Percentiles rank a stretch among this genome's conserved stretches.
Conservation (phyloP, 257 asterid species). For the Solanum chaucha region DNA sequence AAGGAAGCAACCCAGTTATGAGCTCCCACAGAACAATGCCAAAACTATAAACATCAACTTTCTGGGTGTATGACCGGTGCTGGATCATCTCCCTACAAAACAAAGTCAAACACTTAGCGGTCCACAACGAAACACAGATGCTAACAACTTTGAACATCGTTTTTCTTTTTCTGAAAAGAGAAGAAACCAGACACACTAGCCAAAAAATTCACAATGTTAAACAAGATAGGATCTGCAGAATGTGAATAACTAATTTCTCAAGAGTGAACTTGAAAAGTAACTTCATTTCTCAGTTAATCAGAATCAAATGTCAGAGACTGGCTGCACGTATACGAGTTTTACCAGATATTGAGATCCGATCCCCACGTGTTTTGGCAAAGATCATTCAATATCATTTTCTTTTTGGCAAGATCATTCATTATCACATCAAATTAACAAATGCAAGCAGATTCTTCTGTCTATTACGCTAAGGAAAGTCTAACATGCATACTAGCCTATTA, state of each 20-base stretch:
- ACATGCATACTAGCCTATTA: neutral
- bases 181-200: neutral
- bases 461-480: neutral
- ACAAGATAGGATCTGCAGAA: neutral
- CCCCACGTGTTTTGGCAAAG: neutral
- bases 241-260: neutral
- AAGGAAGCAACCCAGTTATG: slow-evolving; percentile 92
- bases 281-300: neutral
- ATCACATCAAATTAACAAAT: neutral
- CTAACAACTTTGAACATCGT: neutral
- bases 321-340: neutral
- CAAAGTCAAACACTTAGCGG: neutral
- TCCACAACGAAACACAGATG: neutral
- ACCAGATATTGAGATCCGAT: neutral
- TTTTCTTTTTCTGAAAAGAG: neutral
- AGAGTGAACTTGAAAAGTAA: neutral
- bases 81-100: slow-evolving; percentile 95
- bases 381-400: neutral
- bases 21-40: slow-evolving; percentile 98
- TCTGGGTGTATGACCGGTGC: slow-evolving; percentile 94
- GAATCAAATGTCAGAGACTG: neutral
- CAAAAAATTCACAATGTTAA: neutral
- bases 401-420: neutral
- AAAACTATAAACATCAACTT: slow-evolving; percentile 93
- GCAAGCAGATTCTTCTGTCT: neutral